phyloP scores from a whole-genome alignment of 2,329 filamentous ascomycete genomes.

The Fusarium duplospermum region DNA sequence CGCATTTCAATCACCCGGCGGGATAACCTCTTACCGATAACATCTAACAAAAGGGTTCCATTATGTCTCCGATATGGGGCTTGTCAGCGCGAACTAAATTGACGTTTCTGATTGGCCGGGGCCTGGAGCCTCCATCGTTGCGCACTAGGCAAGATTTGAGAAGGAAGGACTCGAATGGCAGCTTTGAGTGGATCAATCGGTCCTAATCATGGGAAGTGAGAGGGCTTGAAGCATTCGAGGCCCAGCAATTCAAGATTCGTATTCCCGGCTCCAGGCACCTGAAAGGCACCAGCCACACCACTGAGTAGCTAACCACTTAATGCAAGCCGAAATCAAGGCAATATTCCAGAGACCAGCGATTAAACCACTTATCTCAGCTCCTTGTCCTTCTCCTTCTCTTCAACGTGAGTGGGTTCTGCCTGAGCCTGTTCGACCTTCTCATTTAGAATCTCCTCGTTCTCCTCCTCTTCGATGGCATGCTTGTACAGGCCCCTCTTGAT shows the following conservation, averaged over 20 bases:
- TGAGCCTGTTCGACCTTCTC: neutral
- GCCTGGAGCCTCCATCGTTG: too few species aligned
- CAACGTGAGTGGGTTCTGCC: neutral
- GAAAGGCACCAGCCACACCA: neutral
- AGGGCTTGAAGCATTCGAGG: neutral
- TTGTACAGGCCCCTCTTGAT: neutral
- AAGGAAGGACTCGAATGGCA: neutral
- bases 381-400: neutral
- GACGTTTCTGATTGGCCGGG: neutral
- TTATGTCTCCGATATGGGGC: neutral
- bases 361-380: neutral
- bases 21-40: neutral
- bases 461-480: neutral
- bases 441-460: neutral
- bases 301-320: neutral
- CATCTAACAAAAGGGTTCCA: neutral
- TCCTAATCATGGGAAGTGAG: neutral
- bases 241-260: neutral
- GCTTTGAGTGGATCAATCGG: neutral
- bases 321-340: neutral
- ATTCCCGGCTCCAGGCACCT: neutral
- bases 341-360: neutral
- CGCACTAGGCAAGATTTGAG: neutral
- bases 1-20: neutral
- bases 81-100: neutral